Percentiles rank a stretch among this genome's conserved stretches.
Evolutionary conservation across 495 filamentous ascomycete genomes (phyloP).

Genomic region (Darksidea phi): DNA sequence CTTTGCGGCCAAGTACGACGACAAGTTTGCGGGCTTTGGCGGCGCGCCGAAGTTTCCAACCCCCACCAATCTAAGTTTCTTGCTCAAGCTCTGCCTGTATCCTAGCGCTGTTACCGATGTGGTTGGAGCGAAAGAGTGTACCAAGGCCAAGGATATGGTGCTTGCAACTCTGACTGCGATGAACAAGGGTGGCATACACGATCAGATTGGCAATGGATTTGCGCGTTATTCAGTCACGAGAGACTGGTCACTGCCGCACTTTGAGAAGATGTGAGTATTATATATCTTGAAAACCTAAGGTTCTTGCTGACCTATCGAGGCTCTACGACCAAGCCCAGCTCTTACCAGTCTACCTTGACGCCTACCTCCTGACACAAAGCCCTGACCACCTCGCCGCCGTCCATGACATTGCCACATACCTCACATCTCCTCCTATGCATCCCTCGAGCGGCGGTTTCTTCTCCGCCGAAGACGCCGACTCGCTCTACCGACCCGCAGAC

Average conservation of each 20-base stretch:
- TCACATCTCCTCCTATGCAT: constrained; percentile 67
- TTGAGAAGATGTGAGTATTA: constrained; percentile 79
- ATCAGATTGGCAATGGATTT: constrained; percentile 91
- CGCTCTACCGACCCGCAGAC: constrained; percentile 70
- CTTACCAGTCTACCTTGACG: constrained; percentile 82
- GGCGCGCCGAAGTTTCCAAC: constrained; percentile 87
- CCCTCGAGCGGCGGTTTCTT: constrained; percentile 73
- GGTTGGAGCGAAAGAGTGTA: constrained; percentile 77
- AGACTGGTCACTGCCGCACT: constrained; percentile 91
- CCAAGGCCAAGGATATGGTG: constrained; percentile 75
- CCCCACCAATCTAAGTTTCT: constrained; percentile 76
- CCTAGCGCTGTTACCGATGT: constrained; percentile 74
- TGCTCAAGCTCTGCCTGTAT: constrained; percentile 73
- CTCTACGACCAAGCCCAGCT: constrained; percentile 92
- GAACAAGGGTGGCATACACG: constrained; percentile 81
- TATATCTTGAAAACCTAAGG: not conserved
- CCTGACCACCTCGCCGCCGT: constrained; percentile 75
- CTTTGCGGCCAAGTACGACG: constrained; percentile 76
- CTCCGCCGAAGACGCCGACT: constrained; percentile 90
- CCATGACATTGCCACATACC: constrained; percentile 79
- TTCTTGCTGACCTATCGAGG: constrained; percentile 23
- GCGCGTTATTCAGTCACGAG: constrained; percentile 84
- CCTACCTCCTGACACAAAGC: constrained; percentile 70
- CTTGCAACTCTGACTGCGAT: constrained; percentile 77
- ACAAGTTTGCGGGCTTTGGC: constrained; percentile 75